phyloP scores from a whole-genome alignment of 176 grass and related monocot species.

The Carex scoparia region DNA sequence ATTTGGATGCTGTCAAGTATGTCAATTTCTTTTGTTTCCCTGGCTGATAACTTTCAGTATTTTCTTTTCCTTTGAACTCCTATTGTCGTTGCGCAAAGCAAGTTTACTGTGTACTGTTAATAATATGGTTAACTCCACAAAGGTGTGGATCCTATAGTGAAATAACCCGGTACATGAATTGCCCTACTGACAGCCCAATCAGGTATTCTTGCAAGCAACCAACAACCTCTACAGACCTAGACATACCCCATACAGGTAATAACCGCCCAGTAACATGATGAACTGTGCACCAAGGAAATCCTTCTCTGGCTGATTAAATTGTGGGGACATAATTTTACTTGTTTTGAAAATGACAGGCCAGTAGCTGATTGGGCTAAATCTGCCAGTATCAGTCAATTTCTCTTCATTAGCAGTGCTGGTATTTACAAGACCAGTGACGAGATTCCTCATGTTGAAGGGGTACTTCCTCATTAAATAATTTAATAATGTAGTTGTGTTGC shows the following conservation, averaged over 20 bases:
- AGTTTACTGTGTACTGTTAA: background rate
- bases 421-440: conserved; percentile 67
- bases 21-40: background rate
- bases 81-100: background rate
- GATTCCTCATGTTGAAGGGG: conserved; percentile 82
- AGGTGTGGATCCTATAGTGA: background rate
- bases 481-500: background rate
- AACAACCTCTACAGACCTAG: background rate
- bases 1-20: conserved; percentile 88
- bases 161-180: background rate
- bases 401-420: conserved; percentile 85
- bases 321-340: background rate
- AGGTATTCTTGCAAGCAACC: background rate
- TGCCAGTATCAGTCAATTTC: conserved; percentile 57
- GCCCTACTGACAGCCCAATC: background rate
- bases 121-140: background rate
- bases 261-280: background rate
- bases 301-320: background rate
- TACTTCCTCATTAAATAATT: conserved; percentile 21
- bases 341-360: conserved; percentile 45
- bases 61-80: background rate
- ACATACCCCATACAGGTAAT: background rate
- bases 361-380: conserved; percentile 85
- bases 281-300: background rate
- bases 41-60: background rate